A percentile compares a stretch with the other conserved stretches of the same genome.
These are phyloP conservation scores for Fusarium sp. DNA, from an alignment of 2,329 filamentous ascomycete genomes.

Conservation along the genomic window DNA sequence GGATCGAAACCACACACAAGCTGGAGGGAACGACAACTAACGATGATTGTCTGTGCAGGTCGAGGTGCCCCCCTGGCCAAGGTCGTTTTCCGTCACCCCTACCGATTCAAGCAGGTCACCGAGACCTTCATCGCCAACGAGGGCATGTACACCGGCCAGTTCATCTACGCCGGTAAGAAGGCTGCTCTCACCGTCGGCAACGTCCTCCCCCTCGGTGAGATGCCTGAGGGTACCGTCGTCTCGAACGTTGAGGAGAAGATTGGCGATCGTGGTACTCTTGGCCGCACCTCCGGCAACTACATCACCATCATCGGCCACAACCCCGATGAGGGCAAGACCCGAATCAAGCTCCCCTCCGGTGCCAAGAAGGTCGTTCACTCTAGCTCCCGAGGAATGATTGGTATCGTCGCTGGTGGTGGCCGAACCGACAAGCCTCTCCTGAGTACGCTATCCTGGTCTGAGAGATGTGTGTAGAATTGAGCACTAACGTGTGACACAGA, in stretches of 20 bases:
- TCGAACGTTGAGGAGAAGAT: conserved; percentile 99
- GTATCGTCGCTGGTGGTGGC: conserved; percentile 99
- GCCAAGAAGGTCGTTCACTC: conserved; percentile 99
- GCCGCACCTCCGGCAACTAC: conserved; percentile 99
- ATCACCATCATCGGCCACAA: conserved; percentile 98
- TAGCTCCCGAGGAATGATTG: conserved; percentile 96
- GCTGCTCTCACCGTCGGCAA: conserved; percentile 97
- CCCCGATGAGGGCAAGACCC: conserved; percentile 99
- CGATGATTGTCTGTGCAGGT: conserved; percentile 53
- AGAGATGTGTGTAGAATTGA: conserved; percentile 10
- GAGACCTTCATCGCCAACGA: conserved; percentile 99
- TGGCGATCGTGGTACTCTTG: conserved; percentile 96
- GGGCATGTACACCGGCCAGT: conserved; percentile 99
- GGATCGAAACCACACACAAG: conserved; percentile 28
- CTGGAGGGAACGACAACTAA: conserved; percentile 44
- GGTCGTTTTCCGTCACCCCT: conserved; percentile 97
- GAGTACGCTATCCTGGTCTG: conserved; percentile 72
- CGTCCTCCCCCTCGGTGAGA: conserved; percentile 92
- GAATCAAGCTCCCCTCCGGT: conserved; percentile 98
- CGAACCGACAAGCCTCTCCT: conserved; percentile 99
- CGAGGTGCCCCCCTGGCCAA: conserved; percentile 98
- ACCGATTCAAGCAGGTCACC: conserved; percentile 96
- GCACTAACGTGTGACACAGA: conserved; percentile 72
- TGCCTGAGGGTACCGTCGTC: conserved; percentile 99
- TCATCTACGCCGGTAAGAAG: conserved; percentile 99